phyloP scores from a whole-genome alignment of 768 basidiomycete species.

The Mycena galopus region DNA sequence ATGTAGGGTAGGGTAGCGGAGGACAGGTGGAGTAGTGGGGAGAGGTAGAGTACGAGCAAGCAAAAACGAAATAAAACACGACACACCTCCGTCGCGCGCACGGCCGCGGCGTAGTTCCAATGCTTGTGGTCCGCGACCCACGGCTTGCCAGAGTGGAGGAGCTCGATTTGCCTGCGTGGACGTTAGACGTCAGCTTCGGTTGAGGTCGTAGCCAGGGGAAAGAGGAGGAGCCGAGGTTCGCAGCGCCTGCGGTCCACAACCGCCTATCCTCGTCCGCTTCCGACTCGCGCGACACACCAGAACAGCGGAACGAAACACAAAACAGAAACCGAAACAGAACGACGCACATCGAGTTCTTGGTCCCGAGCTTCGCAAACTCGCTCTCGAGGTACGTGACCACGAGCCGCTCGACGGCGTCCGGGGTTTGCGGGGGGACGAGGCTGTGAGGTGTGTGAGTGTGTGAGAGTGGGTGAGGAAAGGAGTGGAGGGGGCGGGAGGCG shows the following conservation, averaged over 20 bases:
- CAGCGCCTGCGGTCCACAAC: too few species aligned
- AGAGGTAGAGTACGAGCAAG: not conserved
- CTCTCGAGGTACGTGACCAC: constrained; percentile 77
- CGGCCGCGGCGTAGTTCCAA: constrained; percentile 95
- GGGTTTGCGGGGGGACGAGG: constrained; percentile 90
- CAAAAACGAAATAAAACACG: constrained; percentile 9
- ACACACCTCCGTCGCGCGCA: constrained; percentile 80
- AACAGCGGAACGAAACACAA: not conserved
- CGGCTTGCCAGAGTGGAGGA: constrained; percentile 86
- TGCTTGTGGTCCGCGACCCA: constrained; percentile 91
- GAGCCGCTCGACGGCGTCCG: constrained; percentile 77
- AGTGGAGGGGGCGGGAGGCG: too few species aligned
- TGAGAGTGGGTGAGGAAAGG: not conserved
- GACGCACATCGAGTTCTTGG: constrained; percentile 78
- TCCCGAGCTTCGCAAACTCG: constrained; percentile 88
- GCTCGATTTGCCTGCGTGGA: constrained; percentile 61
- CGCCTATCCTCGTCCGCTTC: too few species aligned
- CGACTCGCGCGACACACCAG: too few species aligned
- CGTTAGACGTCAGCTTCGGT: not conserved
- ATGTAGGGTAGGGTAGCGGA: not conserved
- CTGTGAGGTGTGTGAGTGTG: constrained; percentile 50
- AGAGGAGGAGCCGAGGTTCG: too few species aligned
- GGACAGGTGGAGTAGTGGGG: too few species aligned
- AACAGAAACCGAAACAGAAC: not conserved
- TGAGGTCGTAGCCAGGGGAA: too few species aligned